Evolutionary conservation across 106 monocot genomes (phyloP), one percentile per base, ranked within the genome.

Genomic region (Cymbidium sinense): DNA sequence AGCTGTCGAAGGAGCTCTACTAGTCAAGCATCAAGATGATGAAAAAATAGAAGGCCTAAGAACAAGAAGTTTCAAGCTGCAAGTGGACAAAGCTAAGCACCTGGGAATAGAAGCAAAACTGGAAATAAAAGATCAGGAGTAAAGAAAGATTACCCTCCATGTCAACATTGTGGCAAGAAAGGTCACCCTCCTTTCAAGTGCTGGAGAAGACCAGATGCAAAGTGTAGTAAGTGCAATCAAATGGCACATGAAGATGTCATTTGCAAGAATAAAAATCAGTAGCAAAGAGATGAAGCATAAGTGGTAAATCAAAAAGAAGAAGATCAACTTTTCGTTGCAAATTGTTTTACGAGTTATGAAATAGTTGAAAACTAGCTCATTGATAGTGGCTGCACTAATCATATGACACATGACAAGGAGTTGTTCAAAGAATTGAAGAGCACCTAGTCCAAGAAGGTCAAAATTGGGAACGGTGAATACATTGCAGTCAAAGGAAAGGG

Each of bases 401-500:
- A 47, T n/a, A 75, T 39, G 75, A 75, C 75, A 9, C n/a, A 23
- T 39, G 43, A 75, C 11, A 75, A 47, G 20, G 20, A 47, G 13
- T 47, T 19, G 21, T 75, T 58, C 23, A 58, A 58, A 23, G 23
- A 75, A 47, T 34, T 43, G 6, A 75, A 13, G 47, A 75, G 28
- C 15, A 75, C 1, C 47, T 0, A 50, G 29, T 21, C 50, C 17
- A 43, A n/a, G 25, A 75, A 51, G 28, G 58, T 75, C 3, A n/a
- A 0, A 47, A 13, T 75, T 39, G 3, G 47, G 17, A 75, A 75
- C 21, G 47, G 5, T 28, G 50, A 75, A 28, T 19, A 18, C 25
- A 43, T 75, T 28, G 23, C 44, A 34, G 20, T 75, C 27, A 27
- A 75, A 75, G 75, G 75, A 43, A 75, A 50, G 50, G 50, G 47